Base-by-base conservation (phyloP, 176 grass and related monocot species). In the Luzula sylvatica region DNA sequence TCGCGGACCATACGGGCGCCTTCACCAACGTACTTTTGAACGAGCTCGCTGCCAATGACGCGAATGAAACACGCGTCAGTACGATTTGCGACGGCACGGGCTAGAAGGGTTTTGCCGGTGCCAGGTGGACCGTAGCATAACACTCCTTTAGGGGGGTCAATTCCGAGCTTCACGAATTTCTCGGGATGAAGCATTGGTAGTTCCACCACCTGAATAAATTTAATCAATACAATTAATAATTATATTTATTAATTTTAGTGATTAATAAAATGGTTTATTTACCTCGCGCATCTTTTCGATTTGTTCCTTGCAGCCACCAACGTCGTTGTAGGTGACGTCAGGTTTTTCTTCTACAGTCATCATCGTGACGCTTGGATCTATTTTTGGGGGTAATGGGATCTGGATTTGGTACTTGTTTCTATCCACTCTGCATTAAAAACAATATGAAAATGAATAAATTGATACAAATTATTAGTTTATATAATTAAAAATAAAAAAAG, bases 311-410 rank as follows among this genome's bases (percentile, higher is more conserved):
- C 83, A 95, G 2, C 89, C 89, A 35, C 89, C 89, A 25, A 95
- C 89, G 42, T 88, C 89, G 9, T 95, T 95, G 58, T 95, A 95
- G 42, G 89, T 95, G 22, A 95, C 83, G 54, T 95, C 89, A 14
- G 89, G 89, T 48, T 95, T 95, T 66, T 88, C 89, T 63, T 95
- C 89, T 11, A 95, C 89, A 0, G 89, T 95, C 89, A 95, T 95
- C 89, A 95, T 95, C 15, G 89, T 95, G 56, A 95, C 89, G 35
- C 83, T 95, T 5, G 88, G 88, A 46, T 94, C 88, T 68, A 94
- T 87, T 65, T 94, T 94, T 3, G 88, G 83, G 43, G 79, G 89
- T 45, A 95, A 45, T 7, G 89, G 89, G 53, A 95, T 95, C 44
- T 95, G 89, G 22, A 88, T 95, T 70, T 95, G 83, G 27, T 95